These are phyloP conservation scores for Coprinopsis marcescibilis DNA, from an alignment of 768 basidiomycete species.

Conservation along the genomic window DNA sequence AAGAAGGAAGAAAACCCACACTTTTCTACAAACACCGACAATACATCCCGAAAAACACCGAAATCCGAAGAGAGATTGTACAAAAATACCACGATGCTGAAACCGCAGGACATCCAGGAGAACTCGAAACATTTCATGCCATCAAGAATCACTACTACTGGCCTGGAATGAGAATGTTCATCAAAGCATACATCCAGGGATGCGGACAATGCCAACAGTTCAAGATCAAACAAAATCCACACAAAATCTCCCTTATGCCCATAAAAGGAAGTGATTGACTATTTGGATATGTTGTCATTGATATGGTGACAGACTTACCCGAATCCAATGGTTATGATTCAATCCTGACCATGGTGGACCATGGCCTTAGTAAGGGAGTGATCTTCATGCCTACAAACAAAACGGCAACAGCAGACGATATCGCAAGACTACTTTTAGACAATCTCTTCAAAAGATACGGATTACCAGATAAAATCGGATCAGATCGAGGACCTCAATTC, in stretches of 20 bases:
- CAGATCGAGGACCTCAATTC: constrained; percentile 15
- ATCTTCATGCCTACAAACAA: constrained; percentile 17
- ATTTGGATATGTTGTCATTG: constrained; percentile 13
- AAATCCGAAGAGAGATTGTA: neutral
- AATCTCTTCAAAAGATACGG: constrained; percentile 9
- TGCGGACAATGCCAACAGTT: neutral
- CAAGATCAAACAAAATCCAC: constrained; percentile 11
- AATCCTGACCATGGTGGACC: constrained; percentile 22
- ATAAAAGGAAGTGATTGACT: constrained; percentile 8
- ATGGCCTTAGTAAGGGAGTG: constrained; percentile 22
- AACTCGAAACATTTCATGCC: constrained; percentile 4
- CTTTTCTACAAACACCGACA: neutral
- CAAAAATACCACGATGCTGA: neutral
- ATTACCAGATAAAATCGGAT: constrained; percentile 15
- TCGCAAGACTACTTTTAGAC: neutral
- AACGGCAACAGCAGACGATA: constrained; percentile 9
- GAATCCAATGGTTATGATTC: constrained; percentile 12
- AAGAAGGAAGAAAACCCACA: neutral
- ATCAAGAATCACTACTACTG: constrained; percentile 9
- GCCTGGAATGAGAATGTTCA: constrained; percentile 1
- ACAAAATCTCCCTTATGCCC: constrained; percentile 9
- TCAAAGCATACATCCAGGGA: constrained; percentile 4
- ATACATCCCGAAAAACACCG: neutral
- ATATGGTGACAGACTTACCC: constrained; percentile 18
- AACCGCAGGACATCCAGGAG: constrained; percentile 8